Evolutionary conservation across 805 yeast genomes (phyloP).

Genomic region (Saturnispora sekii): DNA sequence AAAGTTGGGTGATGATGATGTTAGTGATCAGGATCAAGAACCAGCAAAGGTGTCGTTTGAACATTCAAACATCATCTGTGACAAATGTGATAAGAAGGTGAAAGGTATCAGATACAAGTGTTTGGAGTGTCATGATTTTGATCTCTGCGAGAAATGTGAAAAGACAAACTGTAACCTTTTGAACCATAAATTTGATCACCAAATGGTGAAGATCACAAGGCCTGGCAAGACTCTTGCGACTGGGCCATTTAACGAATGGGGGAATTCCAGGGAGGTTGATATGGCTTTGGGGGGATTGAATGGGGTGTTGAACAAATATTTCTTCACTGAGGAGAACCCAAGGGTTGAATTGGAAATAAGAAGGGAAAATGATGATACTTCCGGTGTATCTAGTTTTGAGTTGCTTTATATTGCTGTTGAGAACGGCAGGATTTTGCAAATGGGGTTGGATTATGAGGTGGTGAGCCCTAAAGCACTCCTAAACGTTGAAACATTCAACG

Average conservation of each 20-base stretch:
- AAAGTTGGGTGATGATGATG: no score
- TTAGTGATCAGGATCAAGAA: no score
- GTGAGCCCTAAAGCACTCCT: not conserved
- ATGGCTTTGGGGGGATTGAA: no score
- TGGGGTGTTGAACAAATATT: not conserved
- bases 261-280: not conserved
- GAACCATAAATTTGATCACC: conserved; percentile 19
- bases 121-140: conserved; percentile 42
- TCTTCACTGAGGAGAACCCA: not conserved
- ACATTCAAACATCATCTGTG: conserved; percentile 22
- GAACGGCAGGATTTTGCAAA: conserved; percentile 1
- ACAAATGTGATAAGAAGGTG: conserved; percentile 22
- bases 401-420: not conserved
- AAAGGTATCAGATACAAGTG: conserved; percentile 42
- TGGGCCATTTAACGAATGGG: no score
- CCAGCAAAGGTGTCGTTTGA: conserved; percentile 3
- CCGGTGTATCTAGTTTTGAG: not conserved
- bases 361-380: not conserved
- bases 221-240: not conserved
- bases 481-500: conserved; percentile 2
- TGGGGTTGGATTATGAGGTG: not conserved
- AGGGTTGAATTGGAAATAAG: not conserved
- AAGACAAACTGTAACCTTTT: conserved; percentile 10
- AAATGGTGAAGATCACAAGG: conserved; percentile 19
- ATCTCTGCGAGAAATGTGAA: conserved; percentile 40